These are phyloP conservation scores for Decorospora gaudefroyi DNA, from an alignment of 2,329 filamentous ascomycete genomes.

Conservation along the genomic window DNA sequence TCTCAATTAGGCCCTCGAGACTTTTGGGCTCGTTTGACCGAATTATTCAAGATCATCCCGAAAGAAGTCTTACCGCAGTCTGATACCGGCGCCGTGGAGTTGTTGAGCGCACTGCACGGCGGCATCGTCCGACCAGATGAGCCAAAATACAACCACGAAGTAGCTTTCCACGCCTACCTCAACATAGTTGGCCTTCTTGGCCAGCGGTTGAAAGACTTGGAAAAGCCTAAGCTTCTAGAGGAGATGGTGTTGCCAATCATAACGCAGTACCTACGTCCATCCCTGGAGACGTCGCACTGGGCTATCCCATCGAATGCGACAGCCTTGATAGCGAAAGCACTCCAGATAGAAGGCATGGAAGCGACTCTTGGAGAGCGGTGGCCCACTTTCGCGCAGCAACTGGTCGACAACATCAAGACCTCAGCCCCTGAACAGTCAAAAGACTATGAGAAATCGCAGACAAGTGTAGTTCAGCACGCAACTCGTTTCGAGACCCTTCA, in stretches of 20 bases:
- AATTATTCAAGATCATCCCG: constrained; percentile 64
- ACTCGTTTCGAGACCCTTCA: constrained; percentile 66
- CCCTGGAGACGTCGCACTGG: constrained; percentile 56
- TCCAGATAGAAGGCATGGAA: constrained; percentile 52
- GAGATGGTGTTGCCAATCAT: constrained; percentile 59
- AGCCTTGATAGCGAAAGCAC: constrained; percentile 48
- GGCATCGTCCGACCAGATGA: constrained; percentile 79
- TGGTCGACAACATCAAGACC: constrained; percentile 70
- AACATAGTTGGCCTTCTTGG: constrained; percentile 59
- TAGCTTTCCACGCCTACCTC: constrained; percentile 78
- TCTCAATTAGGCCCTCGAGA: constrained; percentile 74
- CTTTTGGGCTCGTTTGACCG: constrained; percentile 73
- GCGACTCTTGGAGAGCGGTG: constrained; percentile 63
- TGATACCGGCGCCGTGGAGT: constrained; percentile 59
- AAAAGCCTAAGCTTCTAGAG: constrained; percentile 52
- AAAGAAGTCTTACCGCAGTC: constrained; percentile 59
- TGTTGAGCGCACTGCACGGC: constrained; percentile 69
- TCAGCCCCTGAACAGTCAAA: constrained; percentile 83
- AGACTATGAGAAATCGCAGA: constrained; percentile 74
- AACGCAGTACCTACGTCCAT: constrained; percentile 57
- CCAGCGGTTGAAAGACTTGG: constrained; percentile 50
- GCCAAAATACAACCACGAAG: constrained; percentile 65
- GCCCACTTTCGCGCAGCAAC: constrained; percentile 61
- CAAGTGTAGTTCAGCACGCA: constrained; percentile 67
- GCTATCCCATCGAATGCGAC: constrained; percentile 52